Evolutionary conservation across 2,329 filamentous ascomycete genomes (phyloP), one percentile per base, ranked within the genome.

Genomic region (Cryphonectria carpinicola): DNA sequence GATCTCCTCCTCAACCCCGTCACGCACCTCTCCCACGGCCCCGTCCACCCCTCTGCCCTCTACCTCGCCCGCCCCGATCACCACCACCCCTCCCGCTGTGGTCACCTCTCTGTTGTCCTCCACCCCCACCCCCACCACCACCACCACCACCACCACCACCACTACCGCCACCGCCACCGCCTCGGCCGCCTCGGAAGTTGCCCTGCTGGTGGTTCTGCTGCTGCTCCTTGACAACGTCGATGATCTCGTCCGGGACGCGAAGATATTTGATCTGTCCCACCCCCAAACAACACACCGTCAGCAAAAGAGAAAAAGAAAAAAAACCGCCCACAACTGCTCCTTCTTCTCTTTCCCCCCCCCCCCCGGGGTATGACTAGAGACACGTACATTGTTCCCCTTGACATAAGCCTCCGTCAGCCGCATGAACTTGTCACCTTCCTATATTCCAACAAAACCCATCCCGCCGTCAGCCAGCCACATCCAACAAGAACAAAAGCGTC

Each of bases 361-460:
- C n/a, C n/a, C n/a, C n/a, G n/a, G 13, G 11, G 3, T 4, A n/a
- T 22, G 35, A 46, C 19, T 5, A 49, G 2, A 58, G 14, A 58
- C 22, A 85, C 92, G 73, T 83, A 98, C 95, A 80, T 98, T 99
- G 83, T 98, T 99, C 72, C 96, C 96, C 80, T 97, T 92, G 66
- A 99, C 93, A 79, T 99, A 99, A 71, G 95, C 94, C 81, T 99
- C 97, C 49, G 94, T 91, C 82, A 99, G 84, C 78, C 94, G 88
- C 81, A 94, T 92, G 82, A 99, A 99, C 79, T 93, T 95, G 82
- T 98, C 95, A 73, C 94, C 96, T 78, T 98, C 95, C 89, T 92
- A 72, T 68, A 39, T 10, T 32, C 28, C 56, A 35, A 4, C 39
- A 74, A n/a, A 58, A 65, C 39, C 28, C 28, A 62, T n/a, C 5